These are phyloP conservation scores for Nidula microcarpa DNA, from an alignment of 768 basidiomycete genomes.

Conservation along the genomic window DNA sequence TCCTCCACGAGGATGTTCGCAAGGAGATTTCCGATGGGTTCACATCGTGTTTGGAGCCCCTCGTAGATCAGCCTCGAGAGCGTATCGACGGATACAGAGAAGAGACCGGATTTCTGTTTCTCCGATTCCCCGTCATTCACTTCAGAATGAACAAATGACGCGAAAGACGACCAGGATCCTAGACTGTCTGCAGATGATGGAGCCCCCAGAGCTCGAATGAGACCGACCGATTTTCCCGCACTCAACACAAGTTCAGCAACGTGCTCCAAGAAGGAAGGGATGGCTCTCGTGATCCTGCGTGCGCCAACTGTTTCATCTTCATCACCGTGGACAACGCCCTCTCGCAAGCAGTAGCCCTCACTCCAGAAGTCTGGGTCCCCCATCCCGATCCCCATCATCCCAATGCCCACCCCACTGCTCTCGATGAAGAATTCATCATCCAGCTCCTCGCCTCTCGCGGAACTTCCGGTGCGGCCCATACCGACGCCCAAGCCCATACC, in stretches of 20 bases:
- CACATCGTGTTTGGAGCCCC: constrained; percentile 54
- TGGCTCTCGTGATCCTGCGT: constrained; percentile 23
- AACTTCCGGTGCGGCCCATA: constrained; percentile 15
- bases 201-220: constrained; percentile 60
- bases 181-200: constrained; percentile 20
- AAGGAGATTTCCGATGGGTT: constrained; percentile 46
- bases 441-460: constrained; percentile 30
- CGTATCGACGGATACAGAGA: constrained; percentile 57
- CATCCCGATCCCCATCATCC: constrained; percentile 44
- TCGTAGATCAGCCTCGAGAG: constrained; percentile 65
- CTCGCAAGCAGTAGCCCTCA: constrained; percentile 62
- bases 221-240: constrained; percentile 75
- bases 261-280: constrained; percentile 62
- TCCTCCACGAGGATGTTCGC: constrained; percentile 61
- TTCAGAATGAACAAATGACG: constrained; percentile 30
- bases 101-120: constrained; percentile 17
- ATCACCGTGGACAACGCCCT: constrained; percentile 25
- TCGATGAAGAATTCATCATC: constrained; percentile 84
- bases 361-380: constrained; percentile 79
- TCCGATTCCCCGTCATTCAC: constrained; percentile 1
- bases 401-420: constrained; percentile 55
- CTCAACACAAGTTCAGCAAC: constrained; percentile 56
- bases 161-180: constrained; percentile 39
- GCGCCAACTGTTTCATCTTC: constrained; percentile 10
- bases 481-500: constrained; percentile 59